Evolutionary conservation across 805 yeast genomes (phyloP), one percentile per base, ranked within the genome.

Genomic region (Barnettozyma californica): DNA sequence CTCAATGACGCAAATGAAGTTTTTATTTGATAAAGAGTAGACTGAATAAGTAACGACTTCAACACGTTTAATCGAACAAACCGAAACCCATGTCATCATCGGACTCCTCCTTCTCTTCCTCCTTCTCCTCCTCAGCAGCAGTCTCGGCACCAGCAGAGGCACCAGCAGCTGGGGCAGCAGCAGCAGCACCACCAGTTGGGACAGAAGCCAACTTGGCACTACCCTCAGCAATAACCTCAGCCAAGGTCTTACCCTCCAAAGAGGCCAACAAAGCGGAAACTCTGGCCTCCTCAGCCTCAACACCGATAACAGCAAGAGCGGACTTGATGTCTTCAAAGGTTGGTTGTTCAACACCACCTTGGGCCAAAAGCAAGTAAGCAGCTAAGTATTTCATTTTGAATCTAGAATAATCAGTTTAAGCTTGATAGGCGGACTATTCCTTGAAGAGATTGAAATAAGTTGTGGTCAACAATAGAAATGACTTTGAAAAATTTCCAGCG

Each of bases 291-390:
- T 86, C 94, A 66, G 81, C 87, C 68, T 86, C 95, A 65, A 79
- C 77, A 71, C 90, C 90, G 57, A 84, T 88, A 51, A 92, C 68
- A 68, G 81, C 81, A 67, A 87, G 75, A 61, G 85, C 79, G 56
- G 81, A 58, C 70, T 84, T 73, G 75, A 86, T 77, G 74, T 84
- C 89, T 60, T 83, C 76, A 63, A 86, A 87, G 58, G 91, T 73
- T 74, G 95, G 94, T 64, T 87, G 58, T 67, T 86, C 72, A 78
- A 83, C 84, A 76, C 92, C 94, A 75, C 91, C 89, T 76, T 86
- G 87, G 68, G 76, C 84, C 73, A 87, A 84, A 76, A 87, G 82
- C 75, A 87, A 84, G 80, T 87, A 87, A 77, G 95, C 92, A 77
- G 95, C 95, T 78, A 87, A 79, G 84, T 87, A 87, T 78, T 85